Percentiles rank a stretch among this genome's conserved stretches.
These are phyloP conservation scores for Annulohypoxylon maeteangense DNA, from an alignment of 495 filamentous ascomycete species.

Conservation along the genomic window DNA sequence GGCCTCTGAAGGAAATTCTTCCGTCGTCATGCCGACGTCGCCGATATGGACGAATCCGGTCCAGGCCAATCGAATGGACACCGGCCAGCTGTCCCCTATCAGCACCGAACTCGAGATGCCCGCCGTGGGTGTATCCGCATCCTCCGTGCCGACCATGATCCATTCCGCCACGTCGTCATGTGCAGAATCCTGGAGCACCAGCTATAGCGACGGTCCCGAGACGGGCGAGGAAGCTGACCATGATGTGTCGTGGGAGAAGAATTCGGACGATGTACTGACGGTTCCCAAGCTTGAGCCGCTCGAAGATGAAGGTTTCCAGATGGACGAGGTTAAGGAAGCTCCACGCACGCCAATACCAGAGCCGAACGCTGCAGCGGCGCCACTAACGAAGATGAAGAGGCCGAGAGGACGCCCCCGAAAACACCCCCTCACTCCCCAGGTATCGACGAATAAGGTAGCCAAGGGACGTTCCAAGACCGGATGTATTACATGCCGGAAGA, in stretches of 20 bases:
- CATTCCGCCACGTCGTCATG: slow-evolving; percentile 50
- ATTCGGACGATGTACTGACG: slow-evolving; percentile 48
- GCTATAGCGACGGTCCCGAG: slow-evolving; percentile 43
- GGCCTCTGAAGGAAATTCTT: slow-evolving; percentile 55
- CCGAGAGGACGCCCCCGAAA: slow-evolving; percentile 86
- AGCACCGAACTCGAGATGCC: slow-evolving; percentile 59
- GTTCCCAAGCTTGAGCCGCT: slow-evolving; percentile 59
- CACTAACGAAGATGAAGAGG: slow-evolving; percentile 60
- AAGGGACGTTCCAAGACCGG: slow-evolving; percentile 95
- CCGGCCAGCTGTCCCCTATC: slow-evolving; percentile 61
- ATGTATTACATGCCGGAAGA: slow-evolving; percentile 88
- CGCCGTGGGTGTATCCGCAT: slow-evolving; percentile 46
- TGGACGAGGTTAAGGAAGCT: slow-evolving; percentile 59
- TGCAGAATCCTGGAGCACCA: slow-evolving; percentile 51
- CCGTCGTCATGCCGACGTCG: slow-evolving; percentile 48
- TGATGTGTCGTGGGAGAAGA: slow-evolving; percentile 53
- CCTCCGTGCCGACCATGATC: slow-evolving; percentile 45
- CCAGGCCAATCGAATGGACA: slow-evolving; percentile 49
- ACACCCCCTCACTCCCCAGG: slow-evolving; percentile 70
- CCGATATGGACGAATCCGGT: slow-evolving; percentile 53
- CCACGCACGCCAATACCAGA: slow-evolving; percentile 47
- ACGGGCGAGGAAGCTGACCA: slow-evolving; percentile 36
- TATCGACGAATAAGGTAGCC: slow-evolving; percentile 69
- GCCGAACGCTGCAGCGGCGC: slow-evolving; percentile 27
- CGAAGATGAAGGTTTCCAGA: slow-evolving; percentile 60